Conservation (phyloP, 306 rosid genomes). For the Quercus mongolica region DNA sequence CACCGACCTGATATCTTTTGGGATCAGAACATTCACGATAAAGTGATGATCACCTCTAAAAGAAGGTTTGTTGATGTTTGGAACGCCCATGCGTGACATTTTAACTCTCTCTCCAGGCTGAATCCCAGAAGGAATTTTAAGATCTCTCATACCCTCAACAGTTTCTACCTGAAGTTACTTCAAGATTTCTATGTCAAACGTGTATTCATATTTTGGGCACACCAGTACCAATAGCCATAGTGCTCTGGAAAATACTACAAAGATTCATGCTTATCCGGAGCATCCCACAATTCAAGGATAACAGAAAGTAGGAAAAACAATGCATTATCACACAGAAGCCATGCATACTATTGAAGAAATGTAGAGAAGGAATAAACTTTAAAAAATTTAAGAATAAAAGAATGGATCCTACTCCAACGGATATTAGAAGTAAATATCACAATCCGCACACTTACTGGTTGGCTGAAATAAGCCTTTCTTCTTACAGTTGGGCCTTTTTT, state of each 20-base stretch:
- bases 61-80: constrained; percentile 74
- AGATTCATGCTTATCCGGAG: not conserved
- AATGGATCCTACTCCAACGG: too few relatives aligned
- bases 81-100: constrained; percentile 68
- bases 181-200: constrained; percentile 17
- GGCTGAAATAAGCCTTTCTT: too few relatives aligned
- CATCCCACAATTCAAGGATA: not conserved
- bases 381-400: too few relatives aligned
- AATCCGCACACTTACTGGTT: too few relatives aligned
- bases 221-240: not conserved
- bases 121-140: constrained; percentile 76
- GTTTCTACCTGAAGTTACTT: constrained; percentile 74
- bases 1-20: constrained; percentile 71
- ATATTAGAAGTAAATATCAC: too few relatives aligned
- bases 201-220: not conserved
- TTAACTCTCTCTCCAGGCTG: constrained; percentile 85
- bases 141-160: constrained; percentile 74
- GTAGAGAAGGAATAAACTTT: not conserved
- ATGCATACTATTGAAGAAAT: not conserved
- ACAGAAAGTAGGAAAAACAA: not conserved
- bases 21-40: constrained; percentile 69
- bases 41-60: constrained; percentile 87
- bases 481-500: too few relatives aligned
- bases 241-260: not conserved
- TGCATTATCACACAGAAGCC: not conserved